Percentiles rank a stretch among this genome's conserved stretches.
Conservation (phyloP, 1,139 yeast genomes). For the Nakaseomyces nivariensis region DNA sequence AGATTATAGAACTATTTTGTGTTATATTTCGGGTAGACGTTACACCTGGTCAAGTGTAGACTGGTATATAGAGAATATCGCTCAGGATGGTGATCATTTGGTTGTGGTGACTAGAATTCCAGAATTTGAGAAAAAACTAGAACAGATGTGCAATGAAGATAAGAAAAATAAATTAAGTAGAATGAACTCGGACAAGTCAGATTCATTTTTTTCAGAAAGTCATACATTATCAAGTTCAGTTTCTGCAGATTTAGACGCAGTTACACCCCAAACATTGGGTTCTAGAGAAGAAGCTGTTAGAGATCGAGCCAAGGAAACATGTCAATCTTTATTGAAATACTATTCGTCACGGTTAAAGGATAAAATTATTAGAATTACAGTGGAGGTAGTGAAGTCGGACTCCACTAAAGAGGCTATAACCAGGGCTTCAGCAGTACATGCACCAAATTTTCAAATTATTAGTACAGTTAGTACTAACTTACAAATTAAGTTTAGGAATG, state of each 20-base stretch:
- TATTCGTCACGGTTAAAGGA: conserved; percentile 31
- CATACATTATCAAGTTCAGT: conserved; percentile 3
- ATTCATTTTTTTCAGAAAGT: background rate
- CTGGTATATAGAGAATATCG: conserved; percentile 45
- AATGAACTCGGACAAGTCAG: conserved; percentile 8
- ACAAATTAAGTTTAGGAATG: conserved; percentile 27
- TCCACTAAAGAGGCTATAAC: conserved; percentile 39
- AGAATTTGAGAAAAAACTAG: conserved; percentile 21
- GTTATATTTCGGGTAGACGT: conserved; percentile 51
- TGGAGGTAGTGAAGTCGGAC: conserved; percentile 40
- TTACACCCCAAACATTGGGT: conserved; percentile 7
- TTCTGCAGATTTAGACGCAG: conserved; percentile 6
- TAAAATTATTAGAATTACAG: conserved; percentile 40
- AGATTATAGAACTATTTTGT: conserved; percentile 40
- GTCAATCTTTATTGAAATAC: conserved; percentile 36
- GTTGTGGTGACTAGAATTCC: conserved; percentile 41
- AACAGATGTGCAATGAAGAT: conserved; percentile 7
- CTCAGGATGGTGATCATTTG: conserved; percentile 55
- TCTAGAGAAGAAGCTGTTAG: conserved; percentile 18
- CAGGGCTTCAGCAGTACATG: conserved; percentile 43
- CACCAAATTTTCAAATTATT: conserved; percentile 43
- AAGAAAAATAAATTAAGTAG: background rate
- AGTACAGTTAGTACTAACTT: conserved; percentile 31
- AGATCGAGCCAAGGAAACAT: conserved; percentile 32
- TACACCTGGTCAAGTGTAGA: conserved; percentile 70